Evolutionary conservation across 2,329 filamentous ascomycete genomes (phyloP), one percentile per base, ranked within the genome.

Genomic region (Penicillium sp.): DNA sequence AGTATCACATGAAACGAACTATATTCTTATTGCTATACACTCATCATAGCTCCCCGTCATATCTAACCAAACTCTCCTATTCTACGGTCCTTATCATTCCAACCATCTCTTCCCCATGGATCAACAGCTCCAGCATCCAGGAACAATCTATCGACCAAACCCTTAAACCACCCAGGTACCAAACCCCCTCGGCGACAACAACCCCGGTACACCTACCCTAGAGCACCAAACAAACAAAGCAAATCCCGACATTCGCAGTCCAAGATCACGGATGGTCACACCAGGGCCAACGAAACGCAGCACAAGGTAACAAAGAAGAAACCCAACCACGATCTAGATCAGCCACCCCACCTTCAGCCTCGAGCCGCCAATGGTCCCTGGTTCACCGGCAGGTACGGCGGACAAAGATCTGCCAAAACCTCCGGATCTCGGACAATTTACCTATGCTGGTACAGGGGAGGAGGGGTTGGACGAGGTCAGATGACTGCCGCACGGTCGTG

Each of bases 401-500:
- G 9, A 35, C 54, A 26, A 40, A 40, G 22, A 17, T 19, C 38
- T 37, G 7, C 13, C 10, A 59, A 58, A 66, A 54, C 35, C 56
- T 60, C 60, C 58, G 59, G 59, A 42, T 30, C 64, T 49, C 60
- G 60, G 60, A 45, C 65, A 65, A 59, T 62, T 64, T 64, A 53
- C 47, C 51, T 37, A 28, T 28, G 58, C 28, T 35, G 47, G n/a
- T 7, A 28, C 47, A 35, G 28, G 28, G 28, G 47, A 28, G 28
- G 28, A 6, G 28, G 28, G 3, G 26, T 17, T 19, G 9, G 44
- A 28, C 44, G 44, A 10, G 28, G 66, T 69, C 67, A 68, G 61
- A 65, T 68, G 67, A 69, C 65, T 59, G 49, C 45, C 59, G 65
- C 58, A 58, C 56, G 40, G 58, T 64, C 59, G 45, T 49, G 45